Evolutionary conservation across 257 asterid species (phyloP).

Genomic region (Plantago ovata): DNA sequence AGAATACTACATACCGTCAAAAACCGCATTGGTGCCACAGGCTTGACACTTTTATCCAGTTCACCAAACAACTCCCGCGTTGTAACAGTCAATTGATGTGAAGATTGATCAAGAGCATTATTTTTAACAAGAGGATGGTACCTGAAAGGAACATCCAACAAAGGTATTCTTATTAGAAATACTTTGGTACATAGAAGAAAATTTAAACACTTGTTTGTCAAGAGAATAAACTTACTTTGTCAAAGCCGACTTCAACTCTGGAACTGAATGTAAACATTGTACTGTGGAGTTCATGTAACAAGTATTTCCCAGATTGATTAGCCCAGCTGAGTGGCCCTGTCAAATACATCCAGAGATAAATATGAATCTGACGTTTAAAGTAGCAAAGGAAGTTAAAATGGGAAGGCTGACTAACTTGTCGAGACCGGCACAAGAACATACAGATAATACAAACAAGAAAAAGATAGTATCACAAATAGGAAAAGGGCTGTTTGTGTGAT

Average conservation of each 20-base stretch:
- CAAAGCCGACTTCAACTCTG: slow-evolving; percentile 87
- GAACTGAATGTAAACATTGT: slow-evolving; percentile 95
- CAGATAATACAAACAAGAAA: slow-evolving; percentile 1
- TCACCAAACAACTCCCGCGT: slow-evolving; percentile 83
- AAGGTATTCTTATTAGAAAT: slow-evolving; percentile 16
- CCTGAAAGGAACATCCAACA: slow-evolving; percentile 39
- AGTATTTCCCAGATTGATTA: slow-evolving; percentile 87
- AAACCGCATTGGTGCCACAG: slow-evolving; percentile 93
- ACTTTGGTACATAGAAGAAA: slow-evolving; percentile 6
- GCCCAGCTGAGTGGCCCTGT: slow-evolving; percentile 98
- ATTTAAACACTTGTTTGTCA: slow-evolving; percentile 3
- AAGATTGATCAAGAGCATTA: slow-evolving; percentile 69
- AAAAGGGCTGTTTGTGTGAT: background rate
- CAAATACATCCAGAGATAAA: slow-evolving; percentile 22
- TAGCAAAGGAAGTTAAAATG: slow-evolving; percentile 2
- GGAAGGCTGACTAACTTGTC: slow-evolving; percentile 12
- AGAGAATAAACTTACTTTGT: slow-evolving; percentile 48
- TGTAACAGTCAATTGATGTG: slow-evolving; percentile 84
- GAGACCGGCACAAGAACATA: slow-evolving; percentile 5
- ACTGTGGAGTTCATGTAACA: slow-evolving; percentile 98
- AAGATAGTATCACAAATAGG: background rate
- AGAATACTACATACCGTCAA: slow-evolving; percentile 63
- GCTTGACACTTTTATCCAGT: slow-evolving; percentile 84
- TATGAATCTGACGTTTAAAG: slow-evolving; percentile 9
- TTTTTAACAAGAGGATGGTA: slow-evolving; percentile 64